Evolutionary conservation across 106 monocot species (phyloP), one percentile per base, ranked within the genome.

Genomic region (Allium sativum): DNA sequence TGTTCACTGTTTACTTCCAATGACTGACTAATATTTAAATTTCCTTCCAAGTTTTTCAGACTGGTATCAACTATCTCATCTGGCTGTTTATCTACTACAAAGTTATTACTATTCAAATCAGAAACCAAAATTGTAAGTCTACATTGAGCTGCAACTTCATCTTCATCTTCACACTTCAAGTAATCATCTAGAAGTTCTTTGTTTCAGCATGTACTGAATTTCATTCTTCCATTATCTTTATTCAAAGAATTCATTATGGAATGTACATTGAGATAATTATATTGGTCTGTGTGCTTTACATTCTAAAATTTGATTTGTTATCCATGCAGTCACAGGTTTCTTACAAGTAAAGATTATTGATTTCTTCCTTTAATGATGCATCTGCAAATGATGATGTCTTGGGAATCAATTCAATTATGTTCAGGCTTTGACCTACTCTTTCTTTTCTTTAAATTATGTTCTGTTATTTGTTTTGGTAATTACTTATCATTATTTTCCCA

Each of bases 281-380:
- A 31, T 31, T 31, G 2, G 31, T 3, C 4, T 0, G 31, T 31
- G 5, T 31, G 31, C 5, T 3, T 31, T 31, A 31, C 1, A 31
- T 31, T 2, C 5, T 31, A 31, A 31, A 31, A 31, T 31, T 31
- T 31, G 31, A 2, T 31, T 2, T 31, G 31, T 31, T 40, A 43
- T 60, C 44, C 44, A 43, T 77, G 81, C 96, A 98, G 96, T 91
- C 96, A 15, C 73, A 91, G 54, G 79, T 92, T 45, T 92, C 96
- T 11, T 75, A 85, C 46, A 79, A 92, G 57, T 88, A 87, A 77
- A 72, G 92, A 16, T 68, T 98, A 67, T 78, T 98, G 48, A 52
- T 98, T 58, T 68, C 64, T 58, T 83, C 86, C 12, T 72, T 74
- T 68, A 83, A 86, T 41, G 78, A 73, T n/a, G 62, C 65, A 60